These are phyloP conservation scores for Tranzscheliella williamsii DNA, from an alignment of 1,284 basidiomycete species.

Conservation along the genomic window DNA sequence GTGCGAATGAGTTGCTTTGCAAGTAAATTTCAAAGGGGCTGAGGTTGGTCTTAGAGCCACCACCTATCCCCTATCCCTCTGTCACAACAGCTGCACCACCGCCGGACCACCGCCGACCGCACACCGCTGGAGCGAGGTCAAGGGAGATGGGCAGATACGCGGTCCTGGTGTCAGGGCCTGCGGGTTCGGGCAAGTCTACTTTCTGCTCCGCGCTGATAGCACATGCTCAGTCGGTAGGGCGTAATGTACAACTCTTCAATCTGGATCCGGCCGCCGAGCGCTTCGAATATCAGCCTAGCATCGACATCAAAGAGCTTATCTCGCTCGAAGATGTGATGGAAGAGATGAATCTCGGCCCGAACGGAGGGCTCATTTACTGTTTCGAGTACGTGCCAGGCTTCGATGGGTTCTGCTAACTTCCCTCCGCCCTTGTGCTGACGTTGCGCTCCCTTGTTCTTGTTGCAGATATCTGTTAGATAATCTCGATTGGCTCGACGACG, in stretches of 20 bases:
- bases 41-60: no score
- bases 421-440: no score
- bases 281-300: constrained; percentile 88
- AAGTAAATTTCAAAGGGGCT: no score
- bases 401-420: no score
- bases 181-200: constrained; percentile 96
- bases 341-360: constrained; percentile 92
- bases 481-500: constrained; percentile 98
- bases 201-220: constrained; percentile 87
- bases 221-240: constrained; percentile 80
- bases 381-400: constrained; percentile 95
- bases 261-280: constrained; percentile 94
- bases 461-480: constrained; percentile 92
- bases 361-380: constrained; percentile 95
- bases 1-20: no score
- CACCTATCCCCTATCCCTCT: not conserved
- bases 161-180: constrained; percentile 71
- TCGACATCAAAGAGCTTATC: constrained; percentile 94
- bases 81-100: no score
- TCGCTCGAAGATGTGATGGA: constrained; percentile 94
- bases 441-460: not conserved
- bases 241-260: constrained; percentile 91
- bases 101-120: no score
- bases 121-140: no score
- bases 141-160: constrained; percentile 49